phyloP scores from a whole-genome alignment of 352 stramenopile species.

The Blastocystis hominis region DNA sequence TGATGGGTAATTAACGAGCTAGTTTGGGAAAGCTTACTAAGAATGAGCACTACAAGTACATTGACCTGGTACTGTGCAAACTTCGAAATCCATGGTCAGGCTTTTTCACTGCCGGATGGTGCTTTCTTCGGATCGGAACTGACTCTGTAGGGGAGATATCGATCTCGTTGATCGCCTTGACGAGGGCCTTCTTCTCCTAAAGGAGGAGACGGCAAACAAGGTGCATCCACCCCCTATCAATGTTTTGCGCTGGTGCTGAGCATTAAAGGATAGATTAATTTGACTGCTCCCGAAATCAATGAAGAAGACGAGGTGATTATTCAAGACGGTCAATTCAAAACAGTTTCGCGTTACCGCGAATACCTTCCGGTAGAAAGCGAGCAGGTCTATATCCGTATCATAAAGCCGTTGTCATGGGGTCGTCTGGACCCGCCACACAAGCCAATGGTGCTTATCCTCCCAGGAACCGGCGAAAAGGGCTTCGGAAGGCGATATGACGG shows the following conservation, averaged over 20 bases:
- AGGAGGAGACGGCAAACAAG: background rate
- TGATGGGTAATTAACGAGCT: background rate
- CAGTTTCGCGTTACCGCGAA: background rate
- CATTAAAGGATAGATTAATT: slow-evolving; percentile 14
- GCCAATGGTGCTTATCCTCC: slow-evolving; percentile 51
- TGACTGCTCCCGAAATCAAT: slow-evolving; percentile 49
- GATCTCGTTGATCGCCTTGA: slow-evolving; percentile 28
- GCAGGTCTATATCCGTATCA: slow-evolving; percentile 35
- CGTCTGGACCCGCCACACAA: background rate
- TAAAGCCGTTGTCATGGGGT: slow-evolving; percentile 40
- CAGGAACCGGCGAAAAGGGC: slow-evolving; percentile 26
- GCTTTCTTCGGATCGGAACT: background rate
- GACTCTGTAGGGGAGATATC: slow-evolving; percentile 44
- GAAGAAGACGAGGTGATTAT: slow-evolving; percentile 40
- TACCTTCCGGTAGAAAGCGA: slow-evolving; percentile 38
- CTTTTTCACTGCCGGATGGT: slow-evolving; percentile 52
- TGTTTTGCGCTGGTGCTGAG: background rate
- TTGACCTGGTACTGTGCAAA: slow-evolving; percentile 49
- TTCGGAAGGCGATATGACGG: slow-evolving; percentile 39
- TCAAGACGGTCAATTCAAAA: slow-evolving; percentile 56
- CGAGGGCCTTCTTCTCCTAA: background rate
- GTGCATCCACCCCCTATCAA: background rate
- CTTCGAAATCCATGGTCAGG: slow-evolving; percentile 41
- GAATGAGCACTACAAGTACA: slow-evolving; percentile 55
- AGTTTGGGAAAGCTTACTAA: slow-evolving; percentile 43